Evolutionary conservation across 2,329 filamentous ascomycete species (phyloP).

Genomic region (Aspergillus sp.): DNA sequence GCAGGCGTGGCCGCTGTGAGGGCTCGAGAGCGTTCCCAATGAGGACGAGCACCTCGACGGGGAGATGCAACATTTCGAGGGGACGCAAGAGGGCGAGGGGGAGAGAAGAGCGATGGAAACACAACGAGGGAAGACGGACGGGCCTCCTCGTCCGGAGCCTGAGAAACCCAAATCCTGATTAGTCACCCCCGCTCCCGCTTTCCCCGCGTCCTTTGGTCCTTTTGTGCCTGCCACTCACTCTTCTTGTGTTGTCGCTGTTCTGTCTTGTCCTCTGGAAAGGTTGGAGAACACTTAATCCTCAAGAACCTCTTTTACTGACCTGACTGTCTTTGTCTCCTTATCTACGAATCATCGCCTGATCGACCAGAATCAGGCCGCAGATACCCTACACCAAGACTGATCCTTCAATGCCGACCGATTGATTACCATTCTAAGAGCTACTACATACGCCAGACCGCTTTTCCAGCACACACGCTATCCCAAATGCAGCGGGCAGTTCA

Average conservation of each 20-base stretch:
- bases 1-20: background rate
- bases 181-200: background rate
- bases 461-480: background rate
- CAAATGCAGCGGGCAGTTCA: slow-evolving; percentile 12
- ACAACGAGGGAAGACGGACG: background rate
- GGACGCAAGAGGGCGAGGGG: background rate
- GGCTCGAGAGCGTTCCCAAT: background rate
- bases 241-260: too few species aligned
- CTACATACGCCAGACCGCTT: background rate
- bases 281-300: too few species aligned
- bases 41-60: slow-evolving; percentile 5
- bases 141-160: background rate
- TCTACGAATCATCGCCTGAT: background rate
- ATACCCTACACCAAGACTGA: background rate
- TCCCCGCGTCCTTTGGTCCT: background rate
- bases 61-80: background rate
- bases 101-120: background rate
- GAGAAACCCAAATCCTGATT: background rate
- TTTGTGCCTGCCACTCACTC: background rate
- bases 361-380: background rate
- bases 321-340: background rate
- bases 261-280: too few species aligned
- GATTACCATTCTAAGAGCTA: background rate
- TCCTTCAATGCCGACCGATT: background rate
- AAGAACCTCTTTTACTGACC: too few species aligned